Base-by-base conservation (phyloP, 2,329 filamentous ascomycete species). In the Penicillium paneum region DNA sequence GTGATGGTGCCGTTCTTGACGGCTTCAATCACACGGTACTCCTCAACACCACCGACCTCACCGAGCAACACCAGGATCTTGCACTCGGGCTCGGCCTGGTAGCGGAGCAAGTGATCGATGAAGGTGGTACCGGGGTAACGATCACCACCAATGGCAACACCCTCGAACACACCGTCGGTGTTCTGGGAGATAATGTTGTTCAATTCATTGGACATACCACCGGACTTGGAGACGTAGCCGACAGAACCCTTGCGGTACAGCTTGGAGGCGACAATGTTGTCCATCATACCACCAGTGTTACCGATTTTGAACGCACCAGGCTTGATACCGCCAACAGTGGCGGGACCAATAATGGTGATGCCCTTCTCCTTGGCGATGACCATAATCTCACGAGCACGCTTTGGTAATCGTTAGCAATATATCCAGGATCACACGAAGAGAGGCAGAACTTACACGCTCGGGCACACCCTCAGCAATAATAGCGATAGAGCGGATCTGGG, bases 201-300 rank as follows among this genome's bases (percentile, higher is more conserved):
- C 72, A 99, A 81, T 83, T 99, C 94, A 84, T 99, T 99, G 78
- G 94, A 97, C 94, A 99, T 99, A 81, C 94, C 94, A 74, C 94
- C 94, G 56, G 94, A 99, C 85, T 99, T 99, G 84, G 93, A 97
- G 78, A 99, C 94, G 79, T 99, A 99, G 69, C 91, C 94, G 65
- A 99, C 92, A 67, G 94, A 97, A 69, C 94, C 94, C 81, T 94
- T 94, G 79, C 94, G 93, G 87, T 99, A 99, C 59, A 99, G 90
- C 87, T 99, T 99, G 76, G 94, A 97, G 67, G 94, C 91, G 63
- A 99, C 94, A 71, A 99, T 99, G 86, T 99, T 99, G 85, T 99
- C 94, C 94, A 99, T 99, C 94, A 99, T 99, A 79, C 94, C 94
- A 85, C 94, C 94, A 70, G 94, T 99, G 85, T 99, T 99, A 76